Percentiles rank a stretch among this genome's conserved stretches.
Conservation (phyloP, 2,329 filamentous ascomycete genomes). For the Fusarium verticillioides region DNA sequence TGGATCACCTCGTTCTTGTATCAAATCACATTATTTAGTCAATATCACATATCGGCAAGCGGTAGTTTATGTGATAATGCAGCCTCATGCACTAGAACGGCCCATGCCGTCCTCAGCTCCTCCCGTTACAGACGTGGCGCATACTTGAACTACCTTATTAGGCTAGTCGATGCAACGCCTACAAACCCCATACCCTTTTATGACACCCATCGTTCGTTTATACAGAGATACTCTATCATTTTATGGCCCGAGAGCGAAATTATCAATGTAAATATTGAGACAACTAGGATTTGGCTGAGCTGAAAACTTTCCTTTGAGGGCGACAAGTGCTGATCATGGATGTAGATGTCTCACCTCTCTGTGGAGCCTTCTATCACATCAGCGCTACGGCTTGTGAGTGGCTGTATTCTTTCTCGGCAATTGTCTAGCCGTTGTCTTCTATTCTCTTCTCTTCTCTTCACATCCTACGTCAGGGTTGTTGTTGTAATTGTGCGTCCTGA, state of each 20-base stretch:
- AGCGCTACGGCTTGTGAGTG: not conserved
- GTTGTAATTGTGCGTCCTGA: accelerated
- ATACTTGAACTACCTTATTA: accelerated
- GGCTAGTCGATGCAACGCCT: not conserved
- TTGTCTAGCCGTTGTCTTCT: accelerated
- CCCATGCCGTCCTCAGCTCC: not conserved
- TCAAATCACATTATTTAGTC: not conserved
- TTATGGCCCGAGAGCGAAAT: accelerated
- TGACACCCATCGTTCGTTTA: accelerated
- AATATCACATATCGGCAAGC: not conserved
- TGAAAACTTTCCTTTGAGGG: not conserved
- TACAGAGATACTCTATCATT: accelerated
- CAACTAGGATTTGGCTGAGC: accelerated
- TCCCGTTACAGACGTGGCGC: not conserved
- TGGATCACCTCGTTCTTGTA: not conserved
- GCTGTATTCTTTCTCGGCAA: accelerated
- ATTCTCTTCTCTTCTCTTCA: not conserved
- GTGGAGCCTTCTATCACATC: not conserved
- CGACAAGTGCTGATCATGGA: accelerated
- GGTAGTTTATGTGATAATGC: not conserved
- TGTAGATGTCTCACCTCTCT: accelerated
- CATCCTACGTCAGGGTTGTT: accelerated
- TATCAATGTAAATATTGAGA: accelerated
- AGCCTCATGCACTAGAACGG: not conserved
- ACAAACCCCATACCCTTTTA: accelerated